Conservation (phyloP, 306 rosid genomes). For the Cucumis hystrix region DNA sequence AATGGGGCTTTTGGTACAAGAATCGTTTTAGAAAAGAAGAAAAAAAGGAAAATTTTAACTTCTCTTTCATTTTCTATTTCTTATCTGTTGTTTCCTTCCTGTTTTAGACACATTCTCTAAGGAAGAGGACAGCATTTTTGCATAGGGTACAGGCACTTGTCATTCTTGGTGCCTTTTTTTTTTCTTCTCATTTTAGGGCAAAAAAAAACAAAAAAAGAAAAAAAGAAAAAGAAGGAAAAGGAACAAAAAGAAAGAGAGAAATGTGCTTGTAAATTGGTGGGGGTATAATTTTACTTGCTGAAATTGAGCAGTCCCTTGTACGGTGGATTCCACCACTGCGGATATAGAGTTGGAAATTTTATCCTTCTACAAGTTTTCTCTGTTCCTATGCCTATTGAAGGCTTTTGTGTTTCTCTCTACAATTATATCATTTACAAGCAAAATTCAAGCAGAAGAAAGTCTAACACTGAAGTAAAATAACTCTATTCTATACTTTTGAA, state of each 20-base stretch:
- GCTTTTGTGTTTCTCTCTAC: background rate
- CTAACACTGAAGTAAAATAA: background rate
- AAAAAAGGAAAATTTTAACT: conserved; percentile 10
- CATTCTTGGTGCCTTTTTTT: conserved; percentile 22
- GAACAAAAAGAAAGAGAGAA: background rate
- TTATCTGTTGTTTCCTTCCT: conserved; percentile 3
- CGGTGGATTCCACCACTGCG: conserved; percentile 63
- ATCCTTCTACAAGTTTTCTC: conserved; percentile 6
- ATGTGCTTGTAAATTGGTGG: conserved; percentile 63
- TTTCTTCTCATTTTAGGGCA: conserved; percentile 15
- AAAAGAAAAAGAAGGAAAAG: background rate
- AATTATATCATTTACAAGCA: background rate
- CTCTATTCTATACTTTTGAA: background rate
- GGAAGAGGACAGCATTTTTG: conserved; percentile 46
- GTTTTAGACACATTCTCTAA: conserved; percentile 15
- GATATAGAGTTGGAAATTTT: conserved; percentile 30
- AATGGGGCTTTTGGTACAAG: conserved; percentile 30
- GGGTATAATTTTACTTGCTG: conserved; percentile 45
- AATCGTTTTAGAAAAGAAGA: conserved; percentile 18
- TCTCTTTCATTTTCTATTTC: conserved; percentile 12
- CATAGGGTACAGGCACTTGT: conserved; percentile 34
- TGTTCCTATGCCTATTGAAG: background rate
- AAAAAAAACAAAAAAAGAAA: background rate
- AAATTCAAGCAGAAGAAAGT: background rate
- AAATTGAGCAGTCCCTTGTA: conserved; percentile 34